phyloP scores from a whole-genome alignment of 2,329 filamentous ascomycete species.

The Hymenoscyphus repandus region DNA sequence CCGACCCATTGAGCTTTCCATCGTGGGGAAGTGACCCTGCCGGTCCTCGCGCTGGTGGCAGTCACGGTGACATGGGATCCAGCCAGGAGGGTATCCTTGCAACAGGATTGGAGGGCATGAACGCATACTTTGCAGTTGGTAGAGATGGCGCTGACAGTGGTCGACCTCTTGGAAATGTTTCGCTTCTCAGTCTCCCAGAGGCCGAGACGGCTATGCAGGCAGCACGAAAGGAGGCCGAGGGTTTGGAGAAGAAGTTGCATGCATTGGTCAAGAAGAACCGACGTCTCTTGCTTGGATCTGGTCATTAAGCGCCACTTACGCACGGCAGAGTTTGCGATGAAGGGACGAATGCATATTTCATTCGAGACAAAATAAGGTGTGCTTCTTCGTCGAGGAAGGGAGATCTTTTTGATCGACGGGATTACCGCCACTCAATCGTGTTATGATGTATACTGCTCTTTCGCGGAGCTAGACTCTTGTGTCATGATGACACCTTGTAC shows the following conservation, averaged over 20 bases:
- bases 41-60: conserved; percentile 15
- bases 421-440: too few relatives aligned
- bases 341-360: too few relatives aligned
- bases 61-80: conserved; percentile 15
- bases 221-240: conserved; percentile 55
- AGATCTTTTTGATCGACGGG: too few relatives aligned
- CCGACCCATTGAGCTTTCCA: conserved; percentile 24
- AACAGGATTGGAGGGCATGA: conserved; percentile 29
- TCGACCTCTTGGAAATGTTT: conserved; percentile 27
- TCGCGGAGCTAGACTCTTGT: too few relatives aligned
- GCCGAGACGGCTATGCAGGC: conserved; percentile 48
- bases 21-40: conserved; percentile 24
- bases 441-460: too few relatives aligned
- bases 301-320: not conserved
- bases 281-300: conserved; percentile 41
- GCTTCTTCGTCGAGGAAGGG: too few relatives aligned
- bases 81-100: conserved; percentile 28
- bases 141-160: conserved; percentile 26
- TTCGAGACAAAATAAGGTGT: too few relatives aligned
- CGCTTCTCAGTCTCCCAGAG: conserved; percentile 57
- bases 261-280: conserved; percentile 56
- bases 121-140: conserved; percentile 28
- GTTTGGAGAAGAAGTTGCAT: conserved; percentile 56
- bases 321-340: too few relatives aligned
- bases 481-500: too few relatives aligned